Percentiles rank a stretch among this genome's conserved stretches.
Evolutionary conservation across 257 asterid species (phyloP).

Genomic region (Nicotiana attenuata): DNA sequence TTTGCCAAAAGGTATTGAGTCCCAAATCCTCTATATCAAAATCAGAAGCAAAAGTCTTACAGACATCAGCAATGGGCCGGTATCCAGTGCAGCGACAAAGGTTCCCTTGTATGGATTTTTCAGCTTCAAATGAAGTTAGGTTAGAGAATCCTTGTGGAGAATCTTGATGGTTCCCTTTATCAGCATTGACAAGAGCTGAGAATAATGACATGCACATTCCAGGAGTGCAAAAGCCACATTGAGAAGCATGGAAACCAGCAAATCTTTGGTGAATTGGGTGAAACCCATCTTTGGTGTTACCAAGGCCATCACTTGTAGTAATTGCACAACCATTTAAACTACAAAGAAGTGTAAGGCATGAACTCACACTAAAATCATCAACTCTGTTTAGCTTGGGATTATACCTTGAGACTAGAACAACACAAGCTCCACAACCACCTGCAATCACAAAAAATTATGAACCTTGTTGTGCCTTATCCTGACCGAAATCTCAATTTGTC

Average conservation of each 20-base stretch:
- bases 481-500: background rate
- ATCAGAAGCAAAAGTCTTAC: slow-evolving; percentile 60
- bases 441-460: background rate
- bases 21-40: slow-evolving; percentile 73
- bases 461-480: background rate
- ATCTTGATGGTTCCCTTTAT: slow-evolving; percentile 27
- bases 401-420: slow-evolving; percentile 56
- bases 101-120: slow-evolving; percentile 56
- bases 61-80: slow-evolving; percentile 71
- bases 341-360: slow-evolving; percentile 68
- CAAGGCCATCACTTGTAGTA: slow-evolving; percentile 72
- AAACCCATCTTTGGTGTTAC: slow-evolving; percentile 61
- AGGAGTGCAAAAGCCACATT: slow-evolving; percentile 78
- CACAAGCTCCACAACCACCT: slow-evolving; percentile 88
- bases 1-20: slow-evolving; percentile 50
- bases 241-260: slow-evolving; percentile 76
- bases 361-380: slow-evolving; percentile 41
- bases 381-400: slow-evolving; percentile 27
- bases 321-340: slow-evolving; percentile 60
- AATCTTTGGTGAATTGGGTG: slow-evolving; percentile 70
- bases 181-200: slow-evolving; percentile 55
- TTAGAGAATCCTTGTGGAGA: slow-evolving; percentile 52
- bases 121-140: slow-evolving; percentile 57
- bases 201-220: slow-evolving; percentile 71
- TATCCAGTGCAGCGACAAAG: slow-evolving; percentile 75